Percentiles rank a stretch among this genome's conserved stretches.
These are phyloP conservation scores for Thielaviopsis musarum DNA, from an alignment of 2,329 filamentous ascomycete genomes.

Conservation along the genomic window DNA sequence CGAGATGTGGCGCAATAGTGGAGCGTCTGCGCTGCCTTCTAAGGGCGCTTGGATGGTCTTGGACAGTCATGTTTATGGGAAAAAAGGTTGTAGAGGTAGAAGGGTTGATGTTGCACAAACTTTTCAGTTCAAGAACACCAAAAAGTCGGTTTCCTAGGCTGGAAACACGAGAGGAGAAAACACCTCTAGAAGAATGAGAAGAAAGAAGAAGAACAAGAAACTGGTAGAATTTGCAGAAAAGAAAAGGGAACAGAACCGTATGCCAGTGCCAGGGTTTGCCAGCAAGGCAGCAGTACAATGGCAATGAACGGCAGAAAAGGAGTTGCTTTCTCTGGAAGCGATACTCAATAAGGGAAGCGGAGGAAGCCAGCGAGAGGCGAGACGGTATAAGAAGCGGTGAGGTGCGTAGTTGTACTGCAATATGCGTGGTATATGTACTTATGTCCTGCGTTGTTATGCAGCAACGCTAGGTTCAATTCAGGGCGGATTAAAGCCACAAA, in stretches of 20 bases:
- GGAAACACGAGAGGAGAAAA: too few relatives aligned
- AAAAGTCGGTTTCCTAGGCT: neutral
- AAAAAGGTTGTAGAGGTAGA: neutral
- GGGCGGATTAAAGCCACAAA: too few relatives aligned
- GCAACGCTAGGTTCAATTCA: neutral
- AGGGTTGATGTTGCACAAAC: too few relatives aligned
- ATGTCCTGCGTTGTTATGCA: neutral
- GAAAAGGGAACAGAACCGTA: neutral
- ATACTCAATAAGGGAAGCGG: neutral
- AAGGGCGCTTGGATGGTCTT: constrained; percentile 5
- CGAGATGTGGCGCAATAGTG: constrained; percentile 1
- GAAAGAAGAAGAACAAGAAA: neutral
- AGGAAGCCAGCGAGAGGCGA: neutral
- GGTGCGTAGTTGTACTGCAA: neutral
- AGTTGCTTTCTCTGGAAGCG: neutral
- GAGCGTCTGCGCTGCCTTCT: constrained; percentile 5
- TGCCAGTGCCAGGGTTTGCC: too few relatives aligned
- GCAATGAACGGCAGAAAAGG: neutral
- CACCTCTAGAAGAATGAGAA: neutral
- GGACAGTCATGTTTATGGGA: constrained; percentile 5
- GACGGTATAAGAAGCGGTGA: neutral
- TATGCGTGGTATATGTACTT: neutral
- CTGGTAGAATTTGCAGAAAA: neutral
- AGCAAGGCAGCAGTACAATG: neutral
- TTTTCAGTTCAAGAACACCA: neutral